Percentiles rank a stretch among this genome's conserved stretches.
phyloP scores from a whole-genome alignment of 2,329 filamentous ascomycete species.

The Dryadomyces quercus-mongolicae region DNA sequence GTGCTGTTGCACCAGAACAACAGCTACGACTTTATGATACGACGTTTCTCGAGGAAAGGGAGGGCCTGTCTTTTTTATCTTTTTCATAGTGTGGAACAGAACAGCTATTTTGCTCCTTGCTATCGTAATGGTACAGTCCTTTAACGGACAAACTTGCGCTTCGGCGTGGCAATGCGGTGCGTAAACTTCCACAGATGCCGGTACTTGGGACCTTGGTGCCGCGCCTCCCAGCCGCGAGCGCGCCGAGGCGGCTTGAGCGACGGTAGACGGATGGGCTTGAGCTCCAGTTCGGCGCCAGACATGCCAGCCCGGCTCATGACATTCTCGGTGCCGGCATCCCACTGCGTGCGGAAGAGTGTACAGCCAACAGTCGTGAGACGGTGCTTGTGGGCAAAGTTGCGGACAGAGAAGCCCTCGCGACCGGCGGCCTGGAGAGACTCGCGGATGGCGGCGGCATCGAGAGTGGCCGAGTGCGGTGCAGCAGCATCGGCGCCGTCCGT shows the following conservation, averaged over 20 bases:
- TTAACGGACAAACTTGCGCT: conserved; percentile 16
- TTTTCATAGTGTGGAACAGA: not conserved
- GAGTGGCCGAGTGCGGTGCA: conserved; percentile 7
- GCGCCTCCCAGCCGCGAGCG: conserved; percentile 54
- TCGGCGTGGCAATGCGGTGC: conserved; percentile 35
- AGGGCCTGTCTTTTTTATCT: not conserved
- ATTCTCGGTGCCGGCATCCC: conserved; percentile 77
- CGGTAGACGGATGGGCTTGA: conserved; percentile 68
- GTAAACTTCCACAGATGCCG: conserved; percentile 53
- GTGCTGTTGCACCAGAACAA: not conserved
- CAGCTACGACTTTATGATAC: no score
- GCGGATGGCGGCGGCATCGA: conserved; percentile 44
- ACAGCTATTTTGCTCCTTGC: not conserved
- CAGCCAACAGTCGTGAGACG: conserved; percentile 64
- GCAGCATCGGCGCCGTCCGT: not conserved
- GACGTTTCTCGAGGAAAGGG: no score
- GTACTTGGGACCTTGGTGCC: conserved; percentile 53
- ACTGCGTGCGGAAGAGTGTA: conserved; percentile 76
- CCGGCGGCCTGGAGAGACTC: conserved; percentile 26
- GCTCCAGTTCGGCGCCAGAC: conserved; percentile 68
- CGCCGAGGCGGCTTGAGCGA: conserved; percentile 50
- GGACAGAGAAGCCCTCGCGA: conserved; percentile 62
- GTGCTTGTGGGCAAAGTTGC: conserved; percentile 61
- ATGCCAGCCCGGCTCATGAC: conserved; percentile 76
- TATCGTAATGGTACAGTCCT: no score